phyloP scores from a whole-genome alignment of 306 rosid species.

The Rosa rugosa region DNA sequence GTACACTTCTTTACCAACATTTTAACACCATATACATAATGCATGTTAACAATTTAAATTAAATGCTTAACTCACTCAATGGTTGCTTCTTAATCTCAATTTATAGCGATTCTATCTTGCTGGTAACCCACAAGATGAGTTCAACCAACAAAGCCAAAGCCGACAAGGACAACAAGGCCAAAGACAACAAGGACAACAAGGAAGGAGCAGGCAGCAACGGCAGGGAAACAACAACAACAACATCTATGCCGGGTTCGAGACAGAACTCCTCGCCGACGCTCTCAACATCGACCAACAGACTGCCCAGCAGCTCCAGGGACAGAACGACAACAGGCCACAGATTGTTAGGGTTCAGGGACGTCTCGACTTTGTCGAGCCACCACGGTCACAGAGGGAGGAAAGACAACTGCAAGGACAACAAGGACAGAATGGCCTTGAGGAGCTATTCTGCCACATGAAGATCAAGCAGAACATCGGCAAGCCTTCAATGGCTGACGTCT shows the following conservation, averaged over 20 bases:
- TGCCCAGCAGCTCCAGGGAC: conserved; percentile 33
- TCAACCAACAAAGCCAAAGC: conserved; percentile 14
- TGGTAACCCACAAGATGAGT: conserved; percentile 51
- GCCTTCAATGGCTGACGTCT: conserved; percentile 26
- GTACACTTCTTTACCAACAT: conserved; percentile 24
- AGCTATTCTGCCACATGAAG: conserved; percentile 28
- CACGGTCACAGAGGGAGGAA: background rate
- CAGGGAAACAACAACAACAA: conserved; percentile 24
- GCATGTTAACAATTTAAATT: background rate
- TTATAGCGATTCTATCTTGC: conserved; percentile 62
- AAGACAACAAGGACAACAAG: background rate
- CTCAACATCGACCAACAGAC: conserved; percentile 34
- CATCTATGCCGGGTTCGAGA: conserved; percentile 43
- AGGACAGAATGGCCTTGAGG: conserved; percentile 25
- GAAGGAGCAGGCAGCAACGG: background rate
- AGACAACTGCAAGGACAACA: background rate
- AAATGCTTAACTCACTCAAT: background rate
- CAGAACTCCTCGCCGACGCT: conserved; percentile 33
- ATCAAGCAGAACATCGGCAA: conserved; percentile 24
- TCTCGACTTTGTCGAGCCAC: conserved; percentile 42
- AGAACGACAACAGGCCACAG: conserved; percentile 25
- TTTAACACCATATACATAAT: background rate
- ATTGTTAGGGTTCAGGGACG: conserved; percentile 42
- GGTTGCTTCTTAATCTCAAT: background rate
- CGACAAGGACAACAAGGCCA: background rate